Conservation (phyloP, 306 rosid species). For the Fragaria iinumae region DNA sequence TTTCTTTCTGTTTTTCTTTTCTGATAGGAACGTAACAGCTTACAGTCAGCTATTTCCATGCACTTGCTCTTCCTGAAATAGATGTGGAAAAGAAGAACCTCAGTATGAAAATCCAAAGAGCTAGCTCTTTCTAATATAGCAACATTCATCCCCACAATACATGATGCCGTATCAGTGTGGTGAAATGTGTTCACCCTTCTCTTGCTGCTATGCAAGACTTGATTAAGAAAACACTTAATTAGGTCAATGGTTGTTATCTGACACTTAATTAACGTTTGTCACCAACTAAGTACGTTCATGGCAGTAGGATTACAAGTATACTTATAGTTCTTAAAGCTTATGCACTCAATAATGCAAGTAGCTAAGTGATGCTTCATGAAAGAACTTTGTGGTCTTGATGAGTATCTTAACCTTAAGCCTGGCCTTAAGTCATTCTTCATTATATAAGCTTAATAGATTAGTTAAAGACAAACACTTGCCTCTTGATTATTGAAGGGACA, state of each 20-base stretch:
- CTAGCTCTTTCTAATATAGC: slow-evolving; percentile 18
- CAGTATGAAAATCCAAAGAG: neutral
- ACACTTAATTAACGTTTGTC: neutral
- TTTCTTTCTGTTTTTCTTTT: neutral
- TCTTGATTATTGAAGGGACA: neutral
- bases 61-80: neutral
- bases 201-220: neutral
- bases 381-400: neutral
- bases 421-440: neutral
- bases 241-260: neutral
- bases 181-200: slow-evolving; percentile 1
- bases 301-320: neutral
- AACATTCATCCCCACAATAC: slow-evolving; percentile 38
- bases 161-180: slow-evolving; percentile 35
- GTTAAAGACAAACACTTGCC: neutral
- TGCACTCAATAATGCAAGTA: neutral
- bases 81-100: neutral
- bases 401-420: neutral
- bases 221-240: neutral
- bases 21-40: neutral
- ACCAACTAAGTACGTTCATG: neutral
- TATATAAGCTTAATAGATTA: neutral
- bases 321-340: neutral
- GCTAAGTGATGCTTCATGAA: neutral
- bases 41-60: neutral